Evolutionary conservation across 306 rosid genomes (phyloP).

Genomic region (Abrus pulchellus): DNA sequence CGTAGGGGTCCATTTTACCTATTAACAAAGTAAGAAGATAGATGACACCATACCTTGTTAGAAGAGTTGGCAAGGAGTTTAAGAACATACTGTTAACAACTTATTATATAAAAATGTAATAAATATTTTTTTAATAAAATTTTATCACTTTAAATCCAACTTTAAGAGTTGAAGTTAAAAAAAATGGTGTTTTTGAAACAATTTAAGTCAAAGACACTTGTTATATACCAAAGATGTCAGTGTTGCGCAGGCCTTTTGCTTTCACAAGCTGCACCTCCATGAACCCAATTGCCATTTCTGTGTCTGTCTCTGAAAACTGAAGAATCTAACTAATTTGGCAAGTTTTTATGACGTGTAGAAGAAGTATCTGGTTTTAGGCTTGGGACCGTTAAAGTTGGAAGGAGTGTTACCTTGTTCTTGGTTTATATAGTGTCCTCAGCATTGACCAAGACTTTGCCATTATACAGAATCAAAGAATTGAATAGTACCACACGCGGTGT

Average conservation of each 20-base stretch:
- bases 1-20: constrained; percentile 83
- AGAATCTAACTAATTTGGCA: constrained; percentile 19
- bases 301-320: constrained; percentile 3
- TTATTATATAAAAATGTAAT: too few relatives aligned
- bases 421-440: constrained; percentile 33
- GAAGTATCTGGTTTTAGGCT: constrained; percentile 14
- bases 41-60: neutral
- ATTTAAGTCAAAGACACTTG: neutral
- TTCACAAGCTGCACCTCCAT: constrained; percentile 54
- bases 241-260: constrained; percentile 64
- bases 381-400: neutral
- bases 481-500: constrained; percentile 21
- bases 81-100: neutral
- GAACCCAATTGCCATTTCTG: constrained; percentile 47
- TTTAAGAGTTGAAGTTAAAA: too few relatives aligned
- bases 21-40: neutral
- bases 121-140: too few relatives aligned
- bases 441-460: constrained; percentile 33
- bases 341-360: constrained; percentile 4
- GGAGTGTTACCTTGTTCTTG: neutral
- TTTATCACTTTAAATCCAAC: too few relatives aligned
- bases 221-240: constrained; percentile 66
- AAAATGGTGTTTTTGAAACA: neutral
- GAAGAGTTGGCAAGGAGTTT: neutral
- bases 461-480: constrained; percentile 7